phyloP scores from a whole-genome alignment of 1,284 basidiomycete species.

The Sporisorium graminicola region DNA sequence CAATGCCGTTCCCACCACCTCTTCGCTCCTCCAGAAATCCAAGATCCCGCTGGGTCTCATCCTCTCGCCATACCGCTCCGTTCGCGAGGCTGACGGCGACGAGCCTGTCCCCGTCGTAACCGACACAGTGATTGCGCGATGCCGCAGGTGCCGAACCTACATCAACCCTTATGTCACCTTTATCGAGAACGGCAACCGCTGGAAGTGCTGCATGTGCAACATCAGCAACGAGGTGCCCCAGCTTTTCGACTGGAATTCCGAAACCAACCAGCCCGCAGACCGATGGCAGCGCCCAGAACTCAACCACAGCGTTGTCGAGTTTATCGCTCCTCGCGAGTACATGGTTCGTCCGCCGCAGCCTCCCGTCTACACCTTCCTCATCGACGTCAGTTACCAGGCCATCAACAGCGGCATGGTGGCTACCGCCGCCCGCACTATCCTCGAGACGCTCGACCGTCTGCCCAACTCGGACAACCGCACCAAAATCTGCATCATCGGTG shows the following conservation, averaged over 20 bases:
- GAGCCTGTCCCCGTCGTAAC: slow-evolving; percentile 86
- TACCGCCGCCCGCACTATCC: slow-evolving; percentile 92
- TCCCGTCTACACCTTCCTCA: slow-evolving; percentile 94
- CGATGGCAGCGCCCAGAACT: slow-evolving; percentile 93
- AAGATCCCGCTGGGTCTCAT: slow-evolving; percentile 93
- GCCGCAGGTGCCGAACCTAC: slow-evolving; percentile 95
- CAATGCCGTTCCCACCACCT: slow-evolving; percentile 92
- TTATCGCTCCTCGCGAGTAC: slow-evolving; percentile 97
- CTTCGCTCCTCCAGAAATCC: slow-evolving; percentile 88
- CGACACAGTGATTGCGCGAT: slow-evolving; percentile 96
- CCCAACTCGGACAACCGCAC: slow-evolving; percentile 94
- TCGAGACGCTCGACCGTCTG: slow-evolving; percentile 93
- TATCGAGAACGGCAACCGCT: slow-evolving; percentile 96
- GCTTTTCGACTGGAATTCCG: slow-evolving; percentile 97
- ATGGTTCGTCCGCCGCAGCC: slow-evolving; percentile 98
- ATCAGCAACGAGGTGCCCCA: slow-evolving; percentile 99
- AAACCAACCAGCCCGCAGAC: slow-evolving; percentile 92
- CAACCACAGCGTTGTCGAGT: slow-evolving; percentile 93
- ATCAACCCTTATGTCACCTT: slow-evolving; percentile 99
- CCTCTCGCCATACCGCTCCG: slow-evolving; percentile 89
- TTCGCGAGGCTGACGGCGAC: slow-evolving; percentile 74
- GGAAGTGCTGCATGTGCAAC: slow-evolving; percentile 99
- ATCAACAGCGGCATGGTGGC: slow-evolving; percentile 89
- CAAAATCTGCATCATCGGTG: slow-evolving; percentile 91
- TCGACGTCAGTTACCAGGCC: slow-evolving; percentile 93